These are phyloP conservation scores for Oxytropis ochrocephala DNA, from an alignment of 306 rosid species.

Conservation along the genomic window DNA sequence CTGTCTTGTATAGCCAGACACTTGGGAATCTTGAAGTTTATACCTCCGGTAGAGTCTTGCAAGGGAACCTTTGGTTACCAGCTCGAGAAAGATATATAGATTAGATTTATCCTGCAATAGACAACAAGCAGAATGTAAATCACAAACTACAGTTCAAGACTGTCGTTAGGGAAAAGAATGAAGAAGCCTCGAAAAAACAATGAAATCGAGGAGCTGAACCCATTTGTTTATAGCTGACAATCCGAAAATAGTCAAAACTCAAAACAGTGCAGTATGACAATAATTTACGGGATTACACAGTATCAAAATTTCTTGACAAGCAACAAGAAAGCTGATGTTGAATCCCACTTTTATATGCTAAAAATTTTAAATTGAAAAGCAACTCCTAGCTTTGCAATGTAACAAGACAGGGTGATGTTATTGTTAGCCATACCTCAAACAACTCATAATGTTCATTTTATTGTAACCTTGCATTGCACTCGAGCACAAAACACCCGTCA, in stretches of 20 bases:
- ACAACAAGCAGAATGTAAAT: not conserved
- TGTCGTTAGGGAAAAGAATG: not conserved
- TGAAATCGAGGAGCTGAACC: not conserved
- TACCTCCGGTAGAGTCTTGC: conserved; percentile 5
- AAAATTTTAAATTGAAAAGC: conserved; percentile 7
- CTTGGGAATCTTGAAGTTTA: conserved; percentile 15
- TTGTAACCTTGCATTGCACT: not conserved
- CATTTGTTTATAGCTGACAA: not conserved
- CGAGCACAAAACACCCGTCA: not conserved
- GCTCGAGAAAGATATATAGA: conserved; percentile 1
- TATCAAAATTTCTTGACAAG: not conserved
- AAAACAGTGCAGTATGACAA: not conserved
- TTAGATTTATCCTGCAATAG: conserved; percentile 8
- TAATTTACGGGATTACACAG: not conserved
- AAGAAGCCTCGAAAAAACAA: not conserved
- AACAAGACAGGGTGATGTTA: not conserved
- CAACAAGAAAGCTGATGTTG: not conserved
- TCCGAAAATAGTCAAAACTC: not conserved
- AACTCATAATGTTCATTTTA: not conserved
- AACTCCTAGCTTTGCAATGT: not conserved
- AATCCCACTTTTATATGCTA: not conserved
- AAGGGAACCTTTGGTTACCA: conserved; percentile 10
- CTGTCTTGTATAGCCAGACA: conserved; percentile 7
- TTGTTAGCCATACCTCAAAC: not conserved
- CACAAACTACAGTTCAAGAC: conserved; percentile 4